These are phyloP conservation scores for Carex cristatella DNA, from an alignment of 176 grass and related monocot genomes.

Conservation along the genomic window DNA sequence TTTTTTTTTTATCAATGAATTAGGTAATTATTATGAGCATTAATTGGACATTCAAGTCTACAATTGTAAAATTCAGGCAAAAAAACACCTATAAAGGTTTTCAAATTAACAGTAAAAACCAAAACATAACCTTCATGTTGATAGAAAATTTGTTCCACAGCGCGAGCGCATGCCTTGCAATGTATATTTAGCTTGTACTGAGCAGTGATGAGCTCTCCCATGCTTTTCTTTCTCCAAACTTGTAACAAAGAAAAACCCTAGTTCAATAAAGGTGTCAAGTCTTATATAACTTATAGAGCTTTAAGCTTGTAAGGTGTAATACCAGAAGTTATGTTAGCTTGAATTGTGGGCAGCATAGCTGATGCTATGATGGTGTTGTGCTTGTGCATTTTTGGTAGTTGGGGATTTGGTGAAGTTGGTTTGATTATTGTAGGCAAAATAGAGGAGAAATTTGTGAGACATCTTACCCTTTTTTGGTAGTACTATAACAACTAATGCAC, in stretches of 20 bases:
- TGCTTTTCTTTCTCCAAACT: conserved; percentile 23
- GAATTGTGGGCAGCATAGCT: neutral
- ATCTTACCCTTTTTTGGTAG: neutral
- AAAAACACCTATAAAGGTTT: neutral
- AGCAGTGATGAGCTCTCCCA: conserved; percentile 38
- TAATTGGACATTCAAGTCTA: neutral
- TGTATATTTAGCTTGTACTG: conserved; percentile 71
- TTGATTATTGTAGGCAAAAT: conserved; percentile 40
- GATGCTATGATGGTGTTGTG: neutral
- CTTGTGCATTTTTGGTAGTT: conserved; percentile 29
- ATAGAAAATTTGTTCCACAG: conserved; percentile 46
- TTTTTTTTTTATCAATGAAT: neutral
- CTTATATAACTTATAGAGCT: neutral
- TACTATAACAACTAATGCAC: conserved; percentile 4
- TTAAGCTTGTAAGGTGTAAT: neutral
- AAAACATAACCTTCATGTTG: conserved; percentile 25
- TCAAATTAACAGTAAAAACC: neutral
- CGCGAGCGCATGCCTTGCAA: conserved; percentile 49
- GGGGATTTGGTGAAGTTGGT: conserved; percentile 65
- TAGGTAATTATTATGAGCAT: neutral
- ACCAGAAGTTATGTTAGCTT: neutral
- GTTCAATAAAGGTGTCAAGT: neutral
- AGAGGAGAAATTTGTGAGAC: neutral
- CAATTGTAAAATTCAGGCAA: neutral
- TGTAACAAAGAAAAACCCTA: conserved; percentile 10